Evolutionary conservation across 2,329 filamentous ascomycete genomes (phyloP).

Genomic region (Curvularia hawaiiensis): DNA sequence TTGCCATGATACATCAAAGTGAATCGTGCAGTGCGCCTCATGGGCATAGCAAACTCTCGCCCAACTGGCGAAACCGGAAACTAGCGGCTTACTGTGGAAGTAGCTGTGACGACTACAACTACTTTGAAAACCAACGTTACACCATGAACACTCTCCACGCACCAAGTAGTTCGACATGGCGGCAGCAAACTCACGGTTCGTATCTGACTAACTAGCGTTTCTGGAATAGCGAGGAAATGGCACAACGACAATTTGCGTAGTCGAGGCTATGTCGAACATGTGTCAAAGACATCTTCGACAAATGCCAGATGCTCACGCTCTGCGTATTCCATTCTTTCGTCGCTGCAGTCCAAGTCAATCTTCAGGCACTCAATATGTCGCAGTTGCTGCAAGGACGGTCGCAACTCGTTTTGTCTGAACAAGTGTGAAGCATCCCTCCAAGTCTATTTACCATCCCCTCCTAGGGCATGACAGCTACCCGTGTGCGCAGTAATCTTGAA

Average conservation of each 20-base stretch:
- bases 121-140: not conserved
- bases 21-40: not conserved
- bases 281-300: not conserved
- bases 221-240: constrained; percentile 8
- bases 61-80: too few relatives aligned
- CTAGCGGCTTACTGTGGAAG: too few relatives aligned
- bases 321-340: too few relatives aligned
- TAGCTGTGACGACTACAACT: too few relatives aligned
- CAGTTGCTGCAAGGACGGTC: too few relatives aligned
- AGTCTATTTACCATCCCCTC: too few relatives aligned
- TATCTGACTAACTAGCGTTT: constrained; percentile 2
- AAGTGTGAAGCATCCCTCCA: too few relatives aligned
- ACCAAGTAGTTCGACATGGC: not conserved
- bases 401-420: too few relatives aligned
- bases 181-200: not conserved
- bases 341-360: not conserved
- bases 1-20: not conserved
- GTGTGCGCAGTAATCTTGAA: constrained; percentile 5
- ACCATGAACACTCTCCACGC: not conserved
- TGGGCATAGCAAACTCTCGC: too few relatives aligned
- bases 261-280: constrained; percentile 3
- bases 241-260: constrained; percentile 16
- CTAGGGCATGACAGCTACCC: too few relatives aligned
- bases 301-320: not conserved
- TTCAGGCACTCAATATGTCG: too few relatives aligned